phyloP scores from a whole-genome alignment of 495 filamentous ascomycete species.

The Xanthoparmelia taractica region DNA sequence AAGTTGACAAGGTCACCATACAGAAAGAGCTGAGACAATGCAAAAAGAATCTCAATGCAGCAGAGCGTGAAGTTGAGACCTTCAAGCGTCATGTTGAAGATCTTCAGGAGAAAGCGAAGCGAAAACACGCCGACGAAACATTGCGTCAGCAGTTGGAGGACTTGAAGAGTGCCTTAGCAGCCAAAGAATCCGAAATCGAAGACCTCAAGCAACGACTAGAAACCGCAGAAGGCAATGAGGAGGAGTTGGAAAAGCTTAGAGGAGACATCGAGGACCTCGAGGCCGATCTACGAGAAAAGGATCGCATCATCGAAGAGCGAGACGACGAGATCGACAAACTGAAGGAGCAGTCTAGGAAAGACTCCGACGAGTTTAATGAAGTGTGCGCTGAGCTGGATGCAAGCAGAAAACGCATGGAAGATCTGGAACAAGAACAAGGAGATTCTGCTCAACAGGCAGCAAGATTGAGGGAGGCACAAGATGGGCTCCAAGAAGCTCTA shows the following conservation, averaged over 20 bases:
- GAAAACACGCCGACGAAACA: slow-evolving; percentile 60
- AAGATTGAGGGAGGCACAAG: slow-evolving; percentile 50
- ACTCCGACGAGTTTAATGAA: slow-evolving; percentile 45
- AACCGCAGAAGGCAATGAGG: slow-evolving; percentile 40
- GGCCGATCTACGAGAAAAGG: slow-evolving; percentile 56
- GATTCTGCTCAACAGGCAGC: slow-evolving; percentile 41
- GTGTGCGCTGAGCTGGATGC: slow-evolving; percentile 46
- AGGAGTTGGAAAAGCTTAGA: slow-evolving; percentile 54
- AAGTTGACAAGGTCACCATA: slow-evolving; percentile 81
- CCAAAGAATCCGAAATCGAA: slow-evolving; percentile 46
- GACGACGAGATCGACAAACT: slow-evolving; percentile 59
- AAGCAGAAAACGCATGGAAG: slow-evolving; percentile 49
- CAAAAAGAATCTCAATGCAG: slow-evolving; percentile 66
- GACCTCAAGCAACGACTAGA: slow-evolving; percentile 41
- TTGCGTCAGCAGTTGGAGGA: slow-evolving; percentile 53
- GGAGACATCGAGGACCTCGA: slow-evolving; percentile 64
- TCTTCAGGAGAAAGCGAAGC: slow-evolving; percentile 67
- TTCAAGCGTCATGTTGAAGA: slow-evolving; percentile 73
- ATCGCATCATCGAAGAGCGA: slow-evolving; percentile 54
- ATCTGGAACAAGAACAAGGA: slow-evolving; percentile 48
- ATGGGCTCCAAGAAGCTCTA: slow-evolving; percentile 55
- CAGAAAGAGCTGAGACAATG: slow-evolving; percentile 76
- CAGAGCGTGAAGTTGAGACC: slow-evolving; percentile 72
- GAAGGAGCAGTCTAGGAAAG: slow-evolving; percentile 47
- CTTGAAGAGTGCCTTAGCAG: slow-evolving; percentile 51